Percentiles rank a stretch among this genome's conserved stretches.
Conservation (phyloP, 2,329 filamentous ascomycete species). For the Colletotrichum salicis region DNA sequence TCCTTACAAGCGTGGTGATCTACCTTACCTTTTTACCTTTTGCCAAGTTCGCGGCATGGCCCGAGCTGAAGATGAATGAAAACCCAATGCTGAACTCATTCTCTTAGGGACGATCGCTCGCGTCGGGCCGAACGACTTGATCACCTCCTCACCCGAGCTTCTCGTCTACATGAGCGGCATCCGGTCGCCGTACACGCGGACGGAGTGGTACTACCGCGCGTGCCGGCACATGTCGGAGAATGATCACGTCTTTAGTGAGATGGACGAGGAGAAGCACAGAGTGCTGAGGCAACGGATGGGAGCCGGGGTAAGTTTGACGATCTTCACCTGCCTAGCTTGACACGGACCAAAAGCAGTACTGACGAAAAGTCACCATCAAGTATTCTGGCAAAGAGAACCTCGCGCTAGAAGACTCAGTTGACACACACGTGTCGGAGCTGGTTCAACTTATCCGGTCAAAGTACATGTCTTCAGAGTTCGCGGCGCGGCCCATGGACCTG, state of each 20-base stretch:
- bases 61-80: not conserved
- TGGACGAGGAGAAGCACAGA: slow-evolving; percentile 48
- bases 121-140: slow-evolving; percentile 54
- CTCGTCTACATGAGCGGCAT: slow-evolving; percentile 46
- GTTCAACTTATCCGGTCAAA: slow-evolving; percentile 55
- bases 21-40: too few species aligned
- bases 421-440: slow-evolving; percentile 56
- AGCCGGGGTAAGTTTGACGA: slow-evolving; percentile 41
- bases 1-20: too few species aligned
- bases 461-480: slow-evolving; percentile 50
- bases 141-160: slow-evolving; percentile 51
- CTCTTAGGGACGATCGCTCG: slow-evolving; percentile 48
- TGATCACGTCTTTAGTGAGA: slow-evolving; percentile 49
- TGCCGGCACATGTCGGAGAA: slow-evolving; percentile 48
- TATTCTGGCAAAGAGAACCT: slow-evolving; percentile 61
- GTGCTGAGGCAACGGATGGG: slow-evolving; percentile 54
- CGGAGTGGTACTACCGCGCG: slow-evolving; percentile 47
- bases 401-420: slow-evolving; percentile 53
- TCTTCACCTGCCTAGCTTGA: not conserved
- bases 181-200: slow-evolving; percentile 49
- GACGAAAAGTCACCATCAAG: slow-evolving; percentile 34
- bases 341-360: not conserved
- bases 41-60: not conserved
- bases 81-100: too few species aligned
- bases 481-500: slow-evolving; percentile 54